Base-by-base conservation (phyloP, 1,284 basidiomycete genomes). In the Wolfiporia cocos region DNA sequence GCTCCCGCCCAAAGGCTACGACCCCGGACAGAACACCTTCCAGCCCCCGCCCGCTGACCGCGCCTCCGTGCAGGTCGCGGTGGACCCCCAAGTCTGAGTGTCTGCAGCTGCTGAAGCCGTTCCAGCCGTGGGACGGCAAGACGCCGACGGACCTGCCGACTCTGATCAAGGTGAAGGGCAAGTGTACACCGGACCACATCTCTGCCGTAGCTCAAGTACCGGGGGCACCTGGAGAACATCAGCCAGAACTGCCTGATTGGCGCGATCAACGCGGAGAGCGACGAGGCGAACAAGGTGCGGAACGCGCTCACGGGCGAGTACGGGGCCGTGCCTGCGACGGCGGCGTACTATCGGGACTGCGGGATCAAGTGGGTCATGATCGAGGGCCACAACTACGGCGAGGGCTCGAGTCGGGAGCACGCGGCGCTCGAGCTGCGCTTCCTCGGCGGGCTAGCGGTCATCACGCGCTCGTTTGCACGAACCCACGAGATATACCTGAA, bases 161-260 rank as follows among this genome's bases (percentile, higher is more conserved):
- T 28, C 26, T 28, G 33, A 76, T 99, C 79, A 99, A 99, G 81
- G 96, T 92, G 52, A 77, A 86, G 74, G 95, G 95, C 79, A 99
- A 99, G 78, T 99, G 26, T 14, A 28, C 87, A 30, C 89, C 87
- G 51, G 87, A 92, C 61, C 86, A 90, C 64, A 91, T 96, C 65
- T 90, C 86, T 49, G 92, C 92, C 64, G 95, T 99, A 95, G 95
- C 80, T 98, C 71, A 97, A 97, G 73, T 98, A 94, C 79, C 91
- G 95, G 75, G 95, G 95, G 53, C 95, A 99, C 70, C 83, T 99
- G 59, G 81, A 96, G 68, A 98, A 99, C 80, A 99, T 98, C 66
- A 96, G 92, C 28, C 90, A 96, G 69, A 97, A 98, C 76, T 95
- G 92, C 71, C 69, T 97, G 65, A 97, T 97, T 52, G 92, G 92